Percentiles rank a stretch among this genome's conserved stretches.
phyloP scores from a whole-genome alignment of 768 basidiomycete species.

The Pleurotus tuber-regium region DNA sequence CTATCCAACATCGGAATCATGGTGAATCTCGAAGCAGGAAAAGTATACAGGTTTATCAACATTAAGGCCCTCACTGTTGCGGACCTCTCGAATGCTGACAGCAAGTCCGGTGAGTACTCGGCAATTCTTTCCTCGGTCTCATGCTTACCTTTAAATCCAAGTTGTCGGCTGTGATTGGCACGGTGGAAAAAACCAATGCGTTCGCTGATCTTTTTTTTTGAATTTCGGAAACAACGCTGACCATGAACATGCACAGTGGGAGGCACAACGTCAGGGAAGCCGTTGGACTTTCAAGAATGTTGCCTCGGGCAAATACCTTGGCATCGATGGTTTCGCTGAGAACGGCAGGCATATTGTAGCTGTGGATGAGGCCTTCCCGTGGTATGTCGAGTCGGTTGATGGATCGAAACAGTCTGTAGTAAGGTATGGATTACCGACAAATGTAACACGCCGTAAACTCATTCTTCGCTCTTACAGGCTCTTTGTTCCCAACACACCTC shows the following conservation, averaged over 20 bases:
- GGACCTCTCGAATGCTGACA: conserved; percentile 55
- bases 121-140: not conserved
- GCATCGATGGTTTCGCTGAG: conserved; percentile 30
- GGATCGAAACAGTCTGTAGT: too few relatives aligned
- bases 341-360: conserved; percentile 44
- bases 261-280: conserved; percentile 33
- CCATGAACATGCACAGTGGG: conserved; percentile 39
- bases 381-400: conserved; percentile 51
- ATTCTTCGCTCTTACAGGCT: not conserved
- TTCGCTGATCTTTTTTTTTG: not conserved
- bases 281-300: conserved; percentile 43
- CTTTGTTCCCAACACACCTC: not conserved
- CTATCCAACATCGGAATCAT: too few relatives aligned
- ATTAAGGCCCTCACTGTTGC: conserved; percentile 48
- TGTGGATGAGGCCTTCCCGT: conserved; percentile 32
- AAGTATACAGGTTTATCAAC: conserved; percentile 47
- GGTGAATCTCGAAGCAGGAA: conserved; percentile 28
- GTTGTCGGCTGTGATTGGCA: conserved; percentile 49
- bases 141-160: conserved; percentile 15
- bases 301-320: conserved; percentile 39
- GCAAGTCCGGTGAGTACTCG: conserved; percentile 37
- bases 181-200: conserved; percentile 47
- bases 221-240: not conserved
- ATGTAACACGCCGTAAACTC: too few relatives aligned
- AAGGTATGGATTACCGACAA: too few relatives aligned